These are phyloP conservation scores for Ophiocordyceps unilateralis DNA, from an alignment of 2,329 filamentous ascomycete genomes.

Conservation along the genomic window DNA sequence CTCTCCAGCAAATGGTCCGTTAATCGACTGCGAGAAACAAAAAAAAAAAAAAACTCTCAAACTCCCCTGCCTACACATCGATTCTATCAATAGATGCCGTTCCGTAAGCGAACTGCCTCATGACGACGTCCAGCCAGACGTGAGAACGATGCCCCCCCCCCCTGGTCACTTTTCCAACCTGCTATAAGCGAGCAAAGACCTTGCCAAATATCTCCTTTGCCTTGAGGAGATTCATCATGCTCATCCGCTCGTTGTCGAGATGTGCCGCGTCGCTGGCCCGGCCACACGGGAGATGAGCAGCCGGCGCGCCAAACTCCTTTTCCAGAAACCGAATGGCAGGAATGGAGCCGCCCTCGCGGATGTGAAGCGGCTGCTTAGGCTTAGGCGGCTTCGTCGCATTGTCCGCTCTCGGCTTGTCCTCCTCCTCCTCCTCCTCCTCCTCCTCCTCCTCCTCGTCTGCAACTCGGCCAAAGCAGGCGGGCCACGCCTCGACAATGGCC, in stretches of 20 bases:
- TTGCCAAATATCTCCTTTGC: constrained; percentile 79
- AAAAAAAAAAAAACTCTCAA: too few relatives aligned
- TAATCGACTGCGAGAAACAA: too few relatives aligned
- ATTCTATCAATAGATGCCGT: too few relatives aligned
- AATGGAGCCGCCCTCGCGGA: constrained; percentile 88
- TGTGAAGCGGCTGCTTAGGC: constrained; percentile 62
- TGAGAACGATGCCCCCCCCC: too few relatives aligned
- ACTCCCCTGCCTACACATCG: too few relatives aligned
- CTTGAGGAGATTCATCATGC: constrained; percentile 75
- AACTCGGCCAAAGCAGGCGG: constrained; percentile 26
- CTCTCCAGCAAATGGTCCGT: too few relatives aligned
- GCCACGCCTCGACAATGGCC: constrained; percentile 76
- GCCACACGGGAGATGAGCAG: constrained; percentile 84
- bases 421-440: neutral
- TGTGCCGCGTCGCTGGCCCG: constrained; percentile 90
- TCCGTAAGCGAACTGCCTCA: too few relatives aligned
- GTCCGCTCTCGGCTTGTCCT: neutral
- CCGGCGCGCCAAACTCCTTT: constrained; percentile 81
- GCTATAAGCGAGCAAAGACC: constrained; percentile 58
- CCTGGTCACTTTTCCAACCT: neutral
- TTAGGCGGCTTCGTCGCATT: constrained; percentile 5
- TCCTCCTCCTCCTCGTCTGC: neutral
- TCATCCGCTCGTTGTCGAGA: constrained; percentile 84
- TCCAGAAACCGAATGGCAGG: constrained; percentile 87
- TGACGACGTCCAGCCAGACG: too few relatives aligned